Evolutionary conservation across 2,329 filamentous ascomycete species (phyloP).

Genomic region (Rhinocladiella mackenziei): DNA sequence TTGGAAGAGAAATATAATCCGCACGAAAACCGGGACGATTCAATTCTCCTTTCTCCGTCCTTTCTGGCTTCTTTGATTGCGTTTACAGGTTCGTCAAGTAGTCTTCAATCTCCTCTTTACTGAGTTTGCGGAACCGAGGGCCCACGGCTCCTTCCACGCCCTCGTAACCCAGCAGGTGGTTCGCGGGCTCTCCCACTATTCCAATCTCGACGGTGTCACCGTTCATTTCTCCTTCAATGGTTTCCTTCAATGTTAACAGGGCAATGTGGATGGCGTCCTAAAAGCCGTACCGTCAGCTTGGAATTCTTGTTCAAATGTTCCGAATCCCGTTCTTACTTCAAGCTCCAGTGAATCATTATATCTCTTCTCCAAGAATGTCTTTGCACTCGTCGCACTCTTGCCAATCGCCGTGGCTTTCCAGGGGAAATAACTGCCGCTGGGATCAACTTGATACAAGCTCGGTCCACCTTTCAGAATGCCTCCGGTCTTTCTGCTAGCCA

Average conservation of each 20-base stretch:
- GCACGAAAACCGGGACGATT: no score
- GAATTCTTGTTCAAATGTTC: no score
- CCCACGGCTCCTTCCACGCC: conserved; percentile 80
- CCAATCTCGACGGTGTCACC: conserved; percentile 98
- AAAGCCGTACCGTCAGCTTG: conserved; percentile 9
- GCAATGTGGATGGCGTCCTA: conserved; percentile 94
- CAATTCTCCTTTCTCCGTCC: no score
- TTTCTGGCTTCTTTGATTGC: no score
- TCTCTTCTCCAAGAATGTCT: conserved; percentile 98
- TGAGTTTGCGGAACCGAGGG: conserved; percentile 89
- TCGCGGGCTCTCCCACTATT: conserved; percentile 93
- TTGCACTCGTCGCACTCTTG: conserved; percentile 96
- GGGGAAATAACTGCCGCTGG: conserved; percentile 97
- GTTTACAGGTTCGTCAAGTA: conserved; percentile 96
- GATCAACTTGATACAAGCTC: conserved; percentile 97
- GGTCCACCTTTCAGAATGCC: conserved; percentile 94
- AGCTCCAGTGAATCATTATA: conserved; percentile 96
- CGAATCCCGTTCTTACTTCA: conserved; percentile 57
- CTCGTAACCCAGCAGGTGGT: conserved; percentile 87
- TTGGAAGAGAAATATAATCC: no score
- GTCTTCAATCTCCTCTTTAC: conserved; percentile 97
- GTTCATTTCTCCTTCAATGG: conserved; percentile 99
- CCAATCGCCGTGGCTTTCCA: conserved; percentile 99
- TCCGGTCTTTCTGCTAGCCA: conserved; percentile 84
- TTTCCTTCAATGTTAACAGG: conserved; percentile 94